Conservation (phyloP, 345 rosid species). For the Pelargonium nanum region DNA sequence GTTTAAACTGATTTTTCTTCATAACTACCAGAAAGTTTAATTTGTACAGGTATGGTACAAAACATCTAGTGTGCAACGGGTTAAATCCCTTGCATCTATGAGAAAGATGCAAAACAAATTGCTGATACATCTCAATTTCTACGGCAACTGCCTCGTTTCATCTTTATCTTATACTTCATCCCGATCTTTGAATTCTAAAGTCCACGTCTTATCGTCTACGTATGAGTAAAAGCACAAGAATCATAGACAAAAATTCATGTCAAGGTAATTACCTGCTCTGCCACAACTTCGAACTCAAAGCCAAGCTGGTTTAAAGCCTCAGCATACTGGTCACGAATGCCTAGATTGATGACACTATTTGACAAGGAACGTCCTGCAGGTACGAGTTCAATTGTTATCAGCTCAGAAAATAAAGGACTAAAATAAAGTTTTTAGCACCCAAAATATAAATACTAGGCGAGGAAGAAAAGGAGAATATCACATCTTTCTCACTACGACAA, state of each 20-base stretch:
- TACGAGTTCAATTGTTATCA: conserved; percentile 2
- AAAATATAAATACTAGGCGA: too few species aligned
- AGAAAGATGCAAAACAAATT: neutral
- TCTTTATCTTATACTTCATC: neutral
- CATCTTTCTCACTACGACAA: too few species aligned
- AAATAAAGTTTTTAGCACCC: too few species aligned
- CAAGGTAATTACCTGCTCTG: conserved; percentile 38
- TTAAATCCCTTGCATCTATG: neutral
- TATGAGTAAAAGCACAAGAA: conserved; percentile 1
- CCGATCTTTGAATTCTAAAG: neutral
- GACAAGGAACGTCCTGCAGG: conserved; percentile 37
- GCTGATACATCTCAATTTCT: neutral
- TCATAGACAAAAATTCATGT: conserved; percentile 2
- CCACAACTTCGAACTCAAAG: conserved; percentile 42
- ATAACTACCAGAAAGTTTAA: neutral
- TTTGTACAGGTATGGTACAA: neutral
- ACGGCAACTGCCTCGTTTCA: neutral
- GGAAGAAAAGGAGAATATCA: too few species aligned
- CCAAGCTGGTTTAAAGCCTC: conserved; percentile 42
- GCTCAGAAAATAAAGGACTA: neutral
- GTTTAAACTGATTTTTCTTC: too few species aligned
- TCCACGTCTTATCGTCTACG: neutral
- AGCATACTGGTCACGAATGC: conserved; percentile 29
- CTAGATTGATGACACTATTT: conserved; percentile 37
- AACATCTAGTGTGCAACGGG: neutral